Conservation (phyloP, 2,329 filamentous ascomycete genomes). For the Colletotrichum lentis region DNA sequence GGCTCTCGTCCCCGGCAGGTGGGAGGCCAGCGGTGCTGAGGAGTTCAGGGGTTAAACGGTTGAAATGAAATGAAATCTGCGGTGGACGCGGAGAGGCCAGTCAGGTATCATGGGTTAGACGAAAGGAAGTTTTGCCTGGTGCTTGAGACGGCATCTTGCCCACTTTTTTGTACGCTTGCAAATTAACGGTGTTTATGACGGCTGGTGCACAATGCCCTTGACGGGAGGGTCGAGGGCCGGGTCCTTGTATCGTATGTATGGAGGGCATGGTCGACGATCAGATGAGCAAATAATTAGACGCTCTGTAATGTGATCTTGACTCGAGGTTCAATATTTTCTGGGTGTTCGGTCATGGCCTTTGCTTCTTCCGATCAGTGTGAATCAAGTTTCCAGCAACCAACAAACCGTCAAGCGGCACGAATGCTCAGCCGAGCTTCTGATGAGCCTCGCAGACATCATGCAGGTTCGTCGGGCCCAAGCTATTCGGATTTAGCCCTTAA, state of each 20-base stretch:
- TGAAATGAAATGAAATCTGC: conserved; percentile 28
- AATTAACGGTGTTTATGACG: conserved; percentile 39
- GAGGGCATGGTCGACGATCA: conserved; percentile 38
- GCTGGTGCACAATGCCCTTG: conserved; percentile 36
- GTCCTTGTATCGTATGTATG: conserved; percentile 40
- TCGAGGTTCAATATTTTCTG: conserved; percentile 13
- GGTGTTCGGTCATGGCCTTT: background rate
- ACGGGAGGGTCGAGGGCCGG: conserved; percentile 36
- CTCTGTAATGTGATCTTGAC: conserved; percentile 40
- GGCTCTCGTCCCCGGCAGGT: conserved; percentile 75
- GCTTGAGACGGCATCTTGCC: conserved; percentile 34
- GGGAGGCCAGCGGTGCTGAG: conserved; percentile 67
- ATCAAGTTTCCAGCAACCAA: too few species aligned
- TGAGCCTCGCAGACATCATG: too few species aligned
- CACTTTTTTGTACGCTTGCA: conserved; percentile 39
- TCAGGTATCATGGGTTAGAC: conserved; percentile 31
- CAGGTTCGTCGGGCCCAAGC: too few species aligned
- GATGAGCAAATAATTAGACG: conserved; percentile 40
- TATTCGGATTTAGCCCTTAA: too few species aligned
- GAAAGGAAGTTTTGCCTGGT: conserved; percentile 37
- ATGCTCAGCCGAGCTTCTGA: too few species aligned
- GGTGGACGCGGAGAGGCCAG: conserved; percentile 24
- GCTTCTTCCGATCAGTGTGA: too few species aligned
- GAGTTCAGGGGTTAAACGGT: conserved; percentile 66
- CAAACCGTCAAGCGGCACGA: too few species aligned